Evolutionary conservation across 805 yeast species (phyloP).

Genomic region (Candida orba): DNA sequence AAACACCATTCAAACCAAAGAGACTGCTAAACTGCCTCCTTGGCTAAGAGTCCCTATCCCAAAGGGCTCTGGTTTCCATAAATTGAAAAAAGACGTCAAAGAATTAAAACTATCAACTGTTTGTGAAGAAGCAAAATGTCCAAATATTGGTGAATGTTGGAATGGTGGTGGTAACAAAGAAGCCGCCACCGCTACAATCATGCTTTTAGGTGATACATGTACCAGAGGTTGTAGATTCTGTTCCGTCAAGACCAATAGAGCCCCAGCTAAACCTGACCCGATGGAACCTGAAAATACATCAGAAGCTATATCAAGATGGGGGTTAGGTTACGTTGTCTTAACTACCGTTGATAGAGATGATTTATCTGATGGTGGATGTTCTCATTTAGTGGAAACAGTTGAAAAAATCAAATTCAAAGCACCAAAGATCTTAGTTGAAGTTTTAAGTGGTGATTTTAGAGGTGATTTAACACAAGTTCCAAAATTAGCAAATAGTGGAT

Average conservation of each 20-base stretch:
- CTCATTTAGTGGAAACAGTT: slow-evolving; percentile 86
- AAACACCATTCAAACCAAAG: slow-evolving; percentile 32
- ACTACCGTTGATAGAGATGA: slow-evolving; percentile 98
- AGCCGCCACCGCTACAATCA: slow-evolving; percentile 94
- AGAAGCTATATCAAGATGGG: slow-evolving; percentile 96
- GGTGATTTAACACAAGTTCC: slow-evolving; percentile 82
- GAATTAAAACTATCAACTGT: slow-evolving; percentile 90
- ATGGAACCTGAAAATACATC: slow-evolving; percentile 97
- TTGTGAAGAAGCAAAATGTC: slow-evolving; percentile 98
- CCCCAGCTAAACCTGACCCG: slow-evolving; percentile 87
- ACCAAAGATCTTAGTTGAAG: slow-evolving; percentile 88
- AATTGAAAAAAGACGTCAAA: slow-evolving; percentile 76
- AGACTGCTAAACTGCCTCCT: slow-evolving; percentile 53
- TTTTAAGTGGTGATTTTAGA: slow-evolving; percentile 89
- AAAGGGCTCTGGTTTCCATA: slow-evolving; percentile 80
- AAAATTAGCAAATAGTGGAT: slow-evolving; percentile 73
- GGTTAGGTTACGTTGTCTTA: slow-evolving; percentile 92
- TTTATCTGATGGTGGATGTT: slow-evolving; percentile 85
- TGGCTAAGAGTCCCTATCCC: slow-evolving; percentile 98
- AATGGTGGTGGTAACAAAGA: slow-evolving; percentile 73
- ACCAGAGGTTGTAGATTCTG: slow-evolving; percentile 99
- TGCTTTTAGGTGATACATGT: slow-evolving; percentile 98
- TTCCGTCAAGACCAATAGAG: slow-evolving; percentile 87
- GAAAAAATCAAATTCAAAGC: slow-evolving; percentile 76
- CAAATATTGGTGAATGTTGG: slow-evolving; percentile 99